Conservation (phyloP, 371 early-diverging fungal genomes). For the Mycotypha africana region DNA sequence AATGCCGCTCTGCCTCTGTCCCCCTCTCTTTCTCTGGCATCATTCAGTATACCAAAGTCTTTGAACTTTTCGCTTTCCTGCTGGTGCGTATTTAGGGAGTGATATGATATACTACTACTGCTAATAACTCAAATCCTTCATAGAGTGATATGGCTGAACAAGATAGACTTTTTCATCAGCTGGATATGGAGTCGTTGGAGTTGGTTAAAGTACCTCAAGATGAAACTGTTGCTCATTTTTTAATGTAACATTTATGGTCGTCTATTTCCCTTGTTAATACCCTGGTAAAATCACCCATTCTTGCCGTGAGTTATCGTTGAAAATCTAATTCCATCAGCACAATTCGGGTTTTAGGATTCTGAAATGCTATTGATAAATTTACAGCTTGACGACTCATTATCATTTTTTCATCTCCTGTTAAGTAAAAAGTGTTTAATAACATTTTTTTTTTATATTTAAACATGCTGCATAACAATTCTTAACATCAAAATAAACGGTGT, state of each 20-base stretch:
- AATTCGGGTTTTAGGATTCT: background rate
- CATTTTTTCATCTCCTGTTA: too few relatives aligned
- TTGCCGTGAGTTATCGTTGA: too few relatives aligned
- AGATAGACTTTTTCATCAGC: constrained; percentile 6
- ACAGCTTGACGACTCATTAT: constrained; percentile 11
- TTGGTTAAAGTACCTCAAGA: constrained; percentile 5
- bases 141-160: constrained; percentile 10
- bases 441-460: too few relatives aligned
- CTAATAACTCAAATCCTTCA: constrained; percentile 2
- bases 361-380: constrained; percentile 11
- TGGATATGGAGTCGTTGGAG: constrained; percentile 6
- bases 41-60: constrained; percentile 9
- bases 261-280: too few relatives aligned
- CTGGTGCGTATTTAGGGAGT: constrained; percentile 4
- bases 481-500: too few relatives aligned
- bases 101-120: constrained; percentile 1
- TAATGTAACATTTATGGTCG: too few relatives aligned
- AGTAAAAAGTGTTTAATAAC: too few relatives aligned
- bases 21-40: constrained; percentile 2
- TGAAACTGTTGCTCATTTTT: constrained; percentile 6
- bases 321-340: background rate
- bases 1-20: constrained; percentile 8
- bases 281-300: too few relatives aligned
- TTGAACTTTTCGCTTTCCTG: constrained; percentile 10
- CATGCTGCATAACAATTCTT: too few relatives aligned